phyloP scores from a whole-genome alignment of 2,329 filamentous ascomycete species.

The Fusarium cicatricum region DNA sequence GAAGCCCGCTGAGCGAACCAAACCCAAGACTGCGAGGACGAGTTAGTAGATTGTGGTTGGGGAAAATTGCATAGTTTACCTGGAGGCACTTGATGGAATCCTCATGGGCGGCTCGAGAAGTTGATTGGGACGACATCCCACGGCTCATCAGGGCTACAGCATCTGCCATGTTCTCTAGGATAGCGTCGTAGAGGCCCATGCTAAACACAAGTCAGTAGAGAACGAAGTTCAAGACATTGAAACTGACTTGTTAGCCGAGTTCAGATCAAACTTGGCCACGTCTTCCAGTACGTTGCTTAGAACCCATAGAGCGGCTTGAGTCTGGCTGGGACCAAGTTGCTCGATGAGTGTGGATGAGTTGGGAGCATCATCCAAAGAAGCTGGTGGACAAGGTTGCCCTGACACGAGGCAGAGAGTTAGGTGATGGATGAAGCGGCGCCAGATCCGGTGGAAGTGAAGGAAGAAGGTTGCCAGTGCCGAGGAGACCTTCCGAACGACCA shows the following conservation, averaged over 20 bases:
- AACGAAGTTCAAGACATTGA: conserved; percentile 16
- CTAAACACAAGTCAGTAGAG: conserved; percentile 40
- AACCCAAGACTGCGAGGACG: conserved; percentile 69
- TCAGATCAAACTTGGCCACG: conserved; percentile 67
- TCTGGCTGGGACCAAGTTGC: conserved; percentile 54
- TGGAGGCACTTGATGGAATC: conserved; percentile 70
- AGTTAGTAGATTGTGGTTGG: conserved; percentile 8
- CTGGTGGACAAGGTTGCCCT: conserved; percentile 33
- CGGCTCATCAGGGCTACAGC: conserved; percentile 51
- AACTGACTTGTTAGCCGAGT: conserved; percentile 63
- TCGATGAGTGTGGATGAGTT: conserved; percentile 58
- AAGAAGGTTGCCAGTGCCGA: conserved; percentile 81
- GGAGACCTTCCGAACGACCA: conserved; percentile 78
- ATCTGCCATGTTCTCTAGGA: conserved; percentile 53
- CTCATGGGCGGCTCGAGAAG: conserved; percentile 51
- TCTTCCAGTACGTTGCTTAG: conserved; percentile 50
- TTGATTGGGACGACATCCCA: conserved; percentile 46
- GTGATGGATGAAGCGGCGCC: conserved; percentile 71
- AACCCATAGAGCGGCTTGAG: conserved; percentile 72
- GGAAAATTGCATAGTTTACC: conserved; percentile 42
- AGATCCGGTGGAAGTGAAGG: conserved; percentile 72
- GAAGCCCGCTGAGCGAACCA: conserved; percentile 74
- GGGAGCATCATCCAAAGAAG: conserved; percentile 41
- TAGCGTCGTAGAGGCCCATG: conserved; percentile 49
- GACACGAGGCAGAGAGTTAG: conserved; percentile 62